Percentiles rank a stretch among this genome's conserved stretches.
These are phyloP conservation scores for Yarrowia sp. DNA, from an alignment of 805 yeast species.

Conservation along the genomic window DNA sequence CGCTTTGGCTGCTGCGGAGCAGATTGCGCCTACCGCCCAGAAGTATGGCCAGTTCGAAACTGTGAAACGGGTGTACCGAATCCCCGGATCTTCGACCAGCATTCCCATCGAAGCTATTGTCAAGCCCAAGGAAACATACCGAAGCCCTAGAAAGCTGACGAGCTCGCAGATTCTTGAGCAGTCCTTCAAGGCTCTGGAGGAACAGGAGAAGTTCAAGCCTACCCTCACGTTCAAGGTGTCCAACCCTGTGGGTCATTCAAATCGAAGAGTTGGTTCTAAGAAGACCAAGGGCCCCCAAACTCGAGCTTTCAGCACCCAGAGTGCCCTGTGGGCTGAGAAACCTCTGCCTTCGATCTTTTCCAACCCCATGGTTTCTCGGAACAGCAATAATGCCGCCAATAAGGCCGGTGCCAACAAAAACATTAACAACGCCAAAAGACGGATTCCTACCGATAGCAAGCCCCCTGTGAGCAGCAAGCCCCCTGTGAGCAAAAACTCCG, in stretches of 20 bases:
- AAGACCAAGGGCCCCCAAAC: conserved; percentile 14
- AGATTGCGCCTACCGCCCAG: background rate
- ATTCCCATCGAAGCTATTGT: conserved; percentile 8
- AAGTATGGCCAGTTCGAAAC: conserved; percentile 5
- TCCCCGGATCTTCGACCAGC: background rate
- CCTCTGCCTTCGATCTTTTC: conserved; percentile 14
- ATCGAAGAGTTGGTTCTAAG: background rate
- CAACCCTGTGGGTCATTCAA: conserved; percentile 4
- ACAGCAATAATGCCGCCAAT: background rate
- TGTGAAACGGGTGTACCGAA: background rate
- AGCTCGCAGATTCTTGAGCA: background rate
- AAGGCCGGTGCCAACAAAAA: background rate
- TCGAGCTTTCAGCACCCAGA: conserved; percentile 15
- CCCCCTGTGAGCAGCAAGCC: conserved; percentile 29
- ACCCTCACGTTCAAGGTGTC: background rate
- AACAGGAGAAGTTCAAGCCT: conserved; percentile 7
- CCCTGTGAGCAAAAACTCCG: conserved; percentile 8
- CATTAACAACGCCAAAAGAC: background rate
- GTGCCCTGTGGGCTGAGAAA: conserved; percentile 10
- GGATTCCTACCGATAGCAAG: background rate
- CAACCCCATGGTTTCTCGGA: conserved; percentile 12
- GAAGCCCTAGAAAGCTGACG: background rate
- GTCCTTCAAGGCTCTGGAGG: background rate
- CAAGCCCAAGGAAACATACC: conserved; percentile 12
- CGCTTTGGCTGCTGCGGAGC: conserved; percentile 13